phyloP scores from a whole-genome alignment of 2,329 filamentous ascomycete species.

The Aspergillus novofumigatus region DNA sequence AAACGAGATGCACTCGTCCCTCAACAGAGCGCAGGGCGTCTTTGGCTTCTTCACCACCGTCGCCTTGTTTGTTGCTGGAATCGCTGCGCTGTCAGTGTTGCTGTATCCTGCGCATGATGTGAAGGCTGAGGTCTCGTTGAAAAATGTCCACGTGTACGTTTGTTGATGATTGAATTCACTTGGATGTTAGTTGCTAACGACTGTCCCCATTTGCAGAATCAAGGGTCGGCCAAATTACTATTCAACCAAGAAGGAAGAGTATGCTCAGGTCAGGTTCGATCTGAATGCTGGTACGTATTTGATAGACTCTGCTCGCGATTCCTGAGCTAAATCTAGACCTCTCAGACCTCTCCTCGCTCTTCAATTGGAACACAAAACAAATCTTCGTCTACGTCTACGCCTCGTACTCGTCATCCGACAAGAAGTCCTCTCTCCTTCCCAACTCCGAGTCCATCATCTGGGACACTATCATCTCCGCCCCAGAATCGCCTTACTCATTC shows the following conservation, averaged over 20 bases:
- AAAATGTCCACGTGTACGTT: slow-evolving; percentile 78
- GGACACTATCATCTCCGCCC: slow-evolving; percentile 86
- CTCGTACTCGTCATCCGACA: slow-evolving; percentile 51
- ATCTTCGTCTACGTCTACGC: slow-evolving; percentile 95
- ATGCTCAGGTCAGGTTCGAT: slow-evolving; percentile 89
- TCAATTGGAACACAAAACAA: slow-evolving; percentile 99
- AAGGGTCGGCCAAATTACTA: slow-evolving; percentile 96
- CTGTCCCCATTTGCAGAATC: slow-evolving; percentile 51
- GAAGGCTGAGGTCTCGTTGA: slow-evolving; percentile 48
- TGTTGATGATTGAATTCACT: neutral
- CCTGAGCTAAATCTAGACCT: neutral
- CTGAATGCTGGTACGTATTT: slow-evolving; percentile 63
- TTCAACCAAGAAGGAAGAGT: slow-evolving; percentile 86
- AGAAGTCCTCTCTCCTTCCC: slow-evolving; percentile 17
- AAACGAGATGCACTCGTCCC: slow-evolving; percentile 73
- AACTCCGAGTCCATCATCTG: slow-evolving; percentile 75
- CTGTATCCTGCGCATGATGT: slow-evolving; percentile 49
- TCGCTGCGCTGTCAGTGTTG: slow-evolving; percentile 79
- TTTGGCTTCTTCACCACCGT: slow-evolving; percentile 99
- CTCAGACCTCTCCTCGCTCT: slow-evolving; percentile 77
- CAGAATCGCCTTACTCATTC: slow-evolving; percentile 40
- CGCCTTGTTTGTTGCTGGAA: slow-evolving; percentile 70
- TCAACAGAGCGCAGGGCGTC: slow-evolving; percentile 82
- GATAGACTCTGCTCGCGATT: neutral
- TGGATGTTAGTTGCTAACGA: neutral